Base-by-base conservation (phyloP, 2,329 filamentous ascomycete genomes). In the Diplodia sapinea region DNA sequence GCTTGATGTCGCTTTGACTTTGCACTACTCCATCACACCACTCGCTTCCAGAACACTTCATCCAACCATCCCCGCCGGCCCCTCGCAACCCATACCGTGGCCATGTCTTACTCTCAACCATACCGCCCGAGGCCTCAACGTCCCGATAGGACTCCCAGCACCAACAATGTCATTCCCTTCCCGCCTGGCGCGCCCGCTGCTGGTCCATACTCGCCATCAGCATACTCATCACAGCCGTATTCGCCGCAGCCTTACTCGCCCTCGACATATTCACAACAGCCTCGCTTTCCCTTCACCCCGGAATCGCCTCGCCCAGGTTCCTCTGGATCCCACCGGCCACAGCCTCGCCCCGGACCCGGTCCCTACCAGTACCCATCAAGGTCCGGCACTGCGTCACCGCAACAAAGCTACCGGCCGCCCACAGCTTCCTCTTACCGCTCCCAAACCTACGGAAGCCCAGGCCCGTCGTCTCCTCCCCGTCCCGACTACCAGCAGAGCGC, bases 121-220 rank as follows among this genome's bases (percentile, higher is more conserved):
- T 50, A 62, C 40, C 40, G 29, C 3, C 57, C 57, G 5, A 20
- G 57, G 12, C 64, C 52, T 47, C 64, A 43, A 15, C 64, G 52
- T 20, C 64, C 64, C 29, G 52, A 66, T 13, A 57, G 64, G 55
- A 65, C 63, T 4, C 63, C 63, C 20, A 65, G 63, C 52, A 65
- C 63, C 12, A 49, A 65, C 52, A 20, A 66, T 49, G 52, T 26
- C 40, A 50, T 62, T 26, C 40, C 57, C 4, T 57, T 57, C 54
- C 54, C 64, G 33, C 64, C 64, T 3, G 47, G 38, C 8, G 51
- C 63, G 7, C 63, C 63, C 7, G 51, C 63, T 6, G 63, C 51
- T 38, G 36, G 8, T 2, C 36, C 36, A 11, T 38, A 38, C 36
- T 38, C 36, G 36, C 36, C 36, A 4, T 38, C 36, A 33, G 51